Evolutionary conservation across 768 basidiomycete species (phyloP).

Genomic region (Sistotremastrum suecicum): DNA sequence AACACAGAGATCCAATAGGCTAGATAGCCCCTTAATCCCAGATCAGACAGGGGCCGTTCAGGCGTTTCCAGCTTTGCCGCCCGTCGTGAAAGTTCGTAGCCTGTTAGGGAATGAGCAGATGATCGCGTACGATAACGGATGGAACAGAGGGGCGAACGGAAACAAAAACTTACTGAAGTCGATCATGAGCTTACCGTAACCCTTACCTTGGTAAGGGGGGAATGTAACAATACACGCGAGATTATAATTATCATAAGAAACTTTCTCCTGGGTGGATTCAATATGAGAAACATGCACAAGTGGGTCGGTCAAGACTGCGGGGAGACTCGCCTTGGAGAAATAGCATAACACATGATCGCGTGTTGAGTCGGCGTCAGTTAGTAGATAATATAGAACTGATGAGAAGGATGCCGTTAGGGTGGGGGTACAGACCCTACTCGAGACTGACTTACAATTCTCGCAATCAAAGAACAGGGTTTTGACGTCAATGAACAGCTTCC

Average conservation of each 20-base stretch:
- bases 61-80: constrained; percentile 78
- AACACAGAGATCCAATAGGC: constrained; percentile 78
- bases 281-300: neutral
- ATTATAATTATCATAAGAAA: constrained; percentile 95
- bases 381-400: constrained; percentile 82
- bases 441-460: constrained; percentile 54
- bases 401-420: neutral
- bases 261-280: constrained; percentile 52
- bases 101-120: constrained; percentile 23
- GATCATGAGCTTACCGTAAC: constrained; percentile 91
- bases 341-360: constrained; percentile 71
- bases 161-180: constrained; percentile 74
- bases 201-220: constrained; percentile 81
- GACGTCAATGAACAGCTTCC: constrained; percentile 97
- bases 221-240: constrained; percentile 92
- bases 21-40: constrained; percentile 83
- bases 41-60: constrained; percentile 87
- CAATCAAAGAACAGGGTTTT: constrained; percentile 91
- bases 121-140: neutral
- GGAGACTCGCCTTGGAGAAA: constrained; percentile 44
- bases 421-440: neutral
- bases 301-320: neutral
- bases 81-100: constrained; percentile 82
- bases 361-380: constrained; percentile 72
- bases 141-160: neutral